Conservation (phyloP, 495 filamentous ascomycete species). For the Staphylotrichum longicolle region DNA sequence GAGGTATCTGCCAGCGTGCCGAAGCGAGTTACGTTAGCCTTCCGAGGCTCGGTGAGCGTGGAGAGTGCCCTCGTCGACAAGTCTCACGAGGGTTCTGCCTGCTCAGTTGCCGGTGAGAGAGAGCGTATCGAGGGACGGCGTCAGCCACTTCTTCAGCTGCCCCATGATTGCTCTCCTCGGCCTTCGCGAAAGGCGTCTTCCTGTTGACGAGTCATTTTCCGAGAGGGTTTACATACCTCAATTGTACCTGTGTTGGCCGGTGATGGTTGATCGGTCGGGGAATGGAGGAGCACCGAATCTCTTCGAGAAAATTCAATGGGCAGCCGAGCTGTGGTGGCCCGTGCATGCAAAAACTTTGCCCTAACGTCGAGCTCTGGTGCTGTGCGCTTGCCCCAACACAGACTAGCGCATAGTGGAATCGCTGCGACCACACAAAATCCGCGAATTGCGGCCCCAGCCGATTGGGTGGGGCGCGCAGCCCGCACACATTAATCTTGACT, state of each 20-base stretch:
- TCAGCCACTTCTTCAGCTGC: conserved; percentile 22
- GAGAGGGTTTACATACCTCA: conserved; percentile 42
- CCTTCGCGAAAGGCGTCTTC: conserved; percentile 47
- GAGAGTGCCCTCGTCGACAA: conserved; percentile 77
- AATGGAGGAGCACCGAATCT: background rate
- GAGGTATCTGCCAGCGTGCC: conserved; percentile 67
- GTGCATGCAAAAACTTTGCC: conserved; percentile 31
- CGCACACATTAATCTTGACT: conserved; percentile 31
- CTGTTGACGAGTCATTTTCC: conserved; percentile 36
- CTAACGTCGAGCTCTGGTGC: conserved; percentile 21
- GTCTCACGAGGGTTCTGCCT: conserved; percentile 79
- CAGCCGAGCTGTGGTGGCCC: conserved; percentile 29
- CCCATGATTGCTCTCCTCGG: conserved; percentile 50
- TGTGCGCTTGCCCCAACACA: conserved; percentile 11
- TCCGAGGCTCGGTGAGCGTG: conserved; percentile 73
- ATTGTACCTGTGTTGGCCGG: conserved; percentile 23
- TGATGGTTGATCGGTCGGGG: conserved; percentile 17
- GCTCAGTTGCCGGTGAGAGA: conserved; percentile 72
- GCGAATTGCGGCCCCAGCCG: conserved; percentile 1
- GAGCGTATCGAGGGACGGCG: conserved; percentile 60
- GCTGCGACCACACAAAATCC: conserved; percentile 22
- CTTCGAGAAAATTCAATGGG: conserved; percentile 12
- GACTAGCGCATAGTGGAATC: conserved; percentile 2
- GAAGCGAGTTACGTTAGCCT: conserved; percentile 63
- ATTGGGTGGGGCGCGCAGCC: conserved; percentile 23